Base-by-base conservation (phyloP, 768 basidiomycete species). In the Boletus rubropictus region DNA sequence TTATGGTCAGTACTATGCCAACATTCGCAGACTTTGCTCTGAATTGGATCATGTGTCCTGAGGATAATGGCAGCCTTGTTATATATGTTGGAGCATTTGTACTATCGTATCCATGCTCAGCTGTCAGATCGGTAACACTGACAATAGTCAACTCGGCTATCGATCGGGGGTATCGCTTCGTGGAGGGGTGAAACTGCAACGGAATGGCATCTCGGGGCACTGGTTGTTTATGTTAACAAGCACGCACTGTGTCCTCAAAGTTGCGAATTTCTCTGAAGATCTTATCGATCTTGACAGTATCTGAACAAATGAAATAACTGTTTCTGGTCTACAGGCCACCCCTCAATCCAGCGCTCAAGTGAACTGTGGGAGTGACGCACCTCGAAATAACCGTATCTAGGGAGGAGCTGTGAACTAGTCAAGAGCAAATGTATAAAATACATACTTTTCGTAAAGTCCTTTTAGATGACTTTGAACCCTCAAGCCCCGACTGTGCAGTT, bases 11-110 rank as follows among this genome's bases (percentile, higher is more conserved):
- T 1, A 79, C 77, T 35, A 91, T 73, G 51, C 67, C 77, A 20
- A 70, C 73, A 5, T 68, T 69, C 38, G 71, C 68, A 1, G 54
- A 62, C 37, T 51, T 51, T 3, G 80, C 85, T 43, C 80, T 70
- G 62, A 94, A 85, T 53, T 86, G 84, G 34, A 93, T 80, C 91
- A 93, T 92, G 54, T 93, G 83, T 6, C 89, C 83, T 0, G 81
- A 82, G 17, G 89, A 88, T 28, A 88, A 63, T 17, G 84, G 85
- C 17, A 89, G 68, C 22, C 67, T 65, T 11, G 88, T 83, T 53
- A 74, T 67, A 59, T 73, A 81, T 3, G 71, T 72, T 1, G 85
- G 83, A n/a, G 82, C 73, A 56, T 89, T 86, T 6, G 72, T 71
- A 54, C 82, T 88, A 54, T 90, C 89, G 60, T 84, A 89, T 17